These are phyloP conservation scores for Paramyrothecium sp. DNA, from an alignment of 2,329 filamentous ascomycete genomes.

Conservation along the genomic window DNA sequence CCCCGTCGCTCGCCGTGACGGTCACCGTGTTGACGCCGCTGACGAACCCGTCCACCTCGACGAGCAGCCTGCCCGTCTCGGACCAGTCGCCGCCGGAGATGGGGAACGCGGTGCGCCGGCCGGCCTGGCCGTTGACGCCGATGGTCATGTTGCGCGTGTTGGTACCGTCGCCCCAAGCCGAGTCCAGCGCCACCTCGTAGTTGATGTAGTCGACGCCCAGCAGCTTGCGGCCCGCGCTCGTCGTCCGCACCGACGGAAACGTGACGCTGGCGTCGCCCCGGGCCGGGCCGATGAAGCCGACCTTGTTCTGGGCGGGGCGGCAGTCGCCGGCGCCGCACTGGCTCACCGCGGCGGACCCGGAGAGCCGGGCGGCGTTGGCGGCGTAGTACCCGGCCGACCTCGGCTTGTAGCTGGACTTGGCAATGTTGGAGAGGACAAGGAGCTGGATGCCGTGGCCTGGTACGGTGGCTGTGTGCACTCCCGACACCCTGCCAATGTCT, in stretches of 20 bases:
- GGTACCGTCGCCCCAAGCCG: slow-evolving; percentile 39
- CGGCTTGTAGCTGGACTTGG: slow-evolving; percentile 13
- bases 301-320: slow-evolving; percentile 39
- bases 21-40: slow-evolving; percentile 36
- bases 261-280: slow-evolving; percentile 25
- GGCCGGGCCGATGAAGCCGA: slow-evolving; percentile 32
- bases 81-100: slow-evolving; percentile 50
- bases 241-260: slow-evolving; percentile 29
- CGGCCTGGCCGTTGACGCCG: slow-evolving; percentile 38
- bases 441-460: slow-evolving; percentile 37
- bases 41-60: slow-evolving; percentile 45
- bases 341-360: slow-evolving; percentile 29
- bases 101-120: slow-evolving; percentile 48
- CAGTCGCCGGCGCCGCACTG: slow-evolving; percentile 38
- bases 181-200: slow-evolving; percentile 45
- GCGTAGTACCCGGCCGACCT: slow-evolving; percentile 36
- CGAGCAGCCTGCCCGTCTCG: slow-evolving; percentile 41
- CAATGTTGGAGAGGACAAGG: slow-evolving; percentile 34
- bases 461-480: slow-evolving; percentile 28
- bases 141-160: slow-evolving; percentile 51
- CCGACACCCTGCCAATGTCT: slow-evolving; percentile 28
- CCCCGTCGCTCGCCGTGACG: slow-evolving; percentile 25
- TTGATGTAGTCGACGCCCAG: slow-evolving; percentile 51
- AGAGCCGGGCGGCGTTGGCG: slow-evolving; percentile 30
- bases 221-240: slow-evolving; percentile 31